phyloP scores from a whole-genome alignment of 345 rosid genomes.

The Theobroma cacao region DNA sequence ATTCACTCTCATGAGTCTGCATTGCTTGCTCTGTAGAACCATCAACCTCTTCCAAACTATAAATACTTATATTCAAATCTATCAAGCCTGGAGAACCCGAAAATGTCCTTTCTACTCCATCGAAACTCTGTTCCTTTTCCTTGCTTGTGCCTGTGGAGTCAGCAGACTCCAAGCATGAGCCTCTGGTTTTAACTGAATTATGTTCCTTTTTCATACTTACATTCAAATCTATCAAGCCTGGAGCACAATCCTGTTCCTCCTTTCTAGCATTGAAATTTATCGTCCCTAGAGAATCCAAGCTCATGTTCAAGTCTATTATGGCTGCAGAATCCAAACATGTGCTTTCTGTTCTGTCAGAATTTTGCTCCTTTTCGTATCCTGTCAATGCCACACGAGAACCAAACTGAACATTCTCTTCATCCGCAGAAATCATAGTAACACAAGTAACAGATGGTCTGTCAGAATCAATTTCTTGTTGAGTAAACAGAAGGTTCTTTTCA shows the following conservation, averaged over 20 bases:
- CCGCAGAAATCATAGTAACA: neutral
- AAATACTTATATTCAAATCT: constrained; percentile 11
- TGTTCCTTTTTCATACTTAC: neutral
- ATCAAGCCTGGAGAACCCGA: neutral
- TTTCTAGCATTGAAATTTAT: neutral
- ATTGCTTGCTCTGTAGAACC: neutral
- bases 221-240: neutral
- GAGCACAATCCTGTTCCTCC: neutral
- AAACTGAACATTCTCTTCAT: neutral
- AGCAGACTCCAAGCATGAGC: neutral
- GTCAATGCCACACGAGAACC: neutral
- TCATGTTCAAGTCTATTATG: neutral
- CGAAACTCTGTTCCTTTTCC: neutral
- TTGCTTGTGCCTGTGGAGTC: neutral
- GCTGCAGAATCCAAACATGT: neutral
- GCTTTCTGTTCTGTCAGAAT: neutral
- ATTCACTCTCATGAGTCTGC: neutral
- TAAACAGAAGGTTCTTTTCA: neutral
- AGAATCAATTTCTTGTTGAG: neutral
- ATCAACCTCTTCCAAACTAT: neutral
- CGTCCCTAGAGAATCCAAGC: neutral
- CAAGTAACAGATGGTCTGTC: neutral
- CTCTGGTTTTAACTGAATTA: neutral
- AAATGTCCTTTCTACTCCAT: neutral
- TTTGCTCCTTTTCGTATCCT: neutral